These are phyloP conservation scores for Emericellopsis cladophorae DNA, from an alignment of 2,329 filamentous ascomycete species.

Conservation along the genomic window DNA sequence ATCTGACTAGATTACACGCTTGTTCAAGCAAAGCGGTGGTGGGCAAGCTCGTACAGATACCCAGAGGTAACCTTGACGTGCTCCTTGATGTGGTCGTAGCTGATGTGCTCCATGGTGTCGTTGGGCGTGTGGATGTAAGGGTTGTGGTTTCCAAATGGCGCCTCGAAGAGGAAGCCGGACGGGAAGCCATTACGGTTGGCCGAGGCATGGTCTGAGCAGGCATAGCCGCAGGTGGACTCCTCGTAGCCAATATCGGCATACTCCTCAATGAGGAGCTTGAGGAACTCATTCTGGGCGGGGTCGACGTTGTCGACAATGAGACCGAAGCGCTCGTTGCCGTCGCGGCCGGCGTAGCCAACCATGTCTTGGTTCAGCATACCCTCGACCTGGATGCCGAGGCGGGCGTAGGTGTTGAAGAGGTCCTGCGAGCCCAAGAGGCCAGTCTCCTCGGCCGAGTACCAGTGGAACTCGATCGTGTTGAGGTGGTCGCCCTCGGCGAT, in stretches of 20 bases:
- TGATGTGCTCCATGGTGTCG: conserved; percentile 57
- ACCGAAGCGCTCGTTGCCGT: conserved; percentile 66
- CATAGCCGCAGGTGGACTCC: conserved; percentile 71
- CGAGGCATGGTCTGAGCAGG: conserved; percentile 57
- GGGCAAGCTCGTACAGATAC: conserved; percentile 28
- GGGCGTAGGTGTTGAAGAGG: conserved; percentile 25
- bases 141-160: conserved; percentile 45
- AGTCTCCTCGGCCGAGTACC: conserved; percentile 34
- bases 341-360: conserved; percentile 72
- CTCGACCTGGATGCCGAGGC: conserved; percentile 22
- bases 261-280: conserved; percentile 64
- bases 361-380: conserved; percentile 59
- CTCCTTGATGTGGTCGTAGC: conserved; percentile 53
- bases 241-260: conserved; percentile 77
- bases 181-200: conserved; percentile 54
- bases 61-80: conserved; percentile 40
- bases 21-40: conserved; percentile 1
- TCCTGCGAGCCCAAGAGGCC: conserved; percentile 33
- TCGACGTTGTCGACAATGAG: conserved; percentile 84
- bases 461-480: conserved; percentile 39
- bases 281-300: conserved; percentile 63
- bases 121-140: conserved; percentile 62
- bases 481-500: conserved; percentile 23
- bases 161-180: conserved; percentile 51
- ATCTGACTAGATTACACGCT: no score